phyloP scores from a whole-genome alignment of 768 basidiomycete genomes.

The Coprinopsis cinerea region DNA sequence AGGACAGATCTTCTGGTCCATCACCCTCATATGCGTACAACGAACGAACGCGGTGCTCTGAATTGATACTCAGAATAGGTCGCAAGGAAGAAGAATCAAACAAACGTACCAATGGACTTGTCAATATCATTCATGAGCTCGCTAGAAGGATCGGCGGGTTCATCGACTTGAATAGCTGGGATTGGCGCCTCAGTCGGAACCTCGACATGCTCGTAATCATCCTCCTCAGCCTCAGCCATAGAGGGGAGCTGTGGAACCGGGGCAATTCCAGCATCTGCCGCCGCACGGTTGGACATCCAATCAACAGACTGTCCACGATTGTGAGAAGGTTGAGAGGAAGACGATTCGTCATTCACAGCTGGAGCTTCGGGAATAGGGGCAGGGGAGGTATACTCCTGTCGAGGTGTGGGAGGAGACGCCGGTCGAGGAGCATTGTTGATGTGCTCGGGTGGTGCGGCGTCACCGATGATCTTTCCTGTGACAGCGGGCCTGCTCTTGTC shows the following conservation, averaged over 20 bases:
- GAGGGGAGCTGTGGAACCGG: slow-evolving; percentile 37
- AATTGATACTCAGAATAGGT: slow-evolving; percentile 8
- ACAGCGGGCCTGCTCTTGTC: slow-evolving; percentile 71
- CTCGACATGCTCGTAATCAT: slow-evolving; percentile 20
- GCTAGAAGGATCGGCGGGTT: slow-evolving; percentile 48
- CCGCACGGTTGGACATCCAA: slow-evolving; percentile 87
- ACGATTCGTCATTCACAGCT: slow-evolving; percentile 12
- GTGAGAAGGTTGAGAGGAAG: slow-evolving; percentile 22
- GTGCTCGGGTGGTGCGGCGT: slow-evolving; percentile 62
- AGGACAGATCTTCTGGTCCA: slow-evolving; percentile 81
- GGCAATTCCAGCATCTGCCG: slow-evolving; percentile 54
- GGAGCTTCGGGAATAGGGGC: slow-evolving; percentile 12
- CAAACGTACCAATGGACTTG: slow-evolving; percentile 46
- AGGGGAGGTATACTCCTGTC: slow-evolving; percentile 2
- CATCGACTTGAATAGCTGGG: slow-evolving; percentile 56
- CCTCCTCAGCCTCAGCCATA: slow-evolving; percentile 58
- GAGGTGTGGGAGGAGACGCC: slow-evolving; percentile 30
- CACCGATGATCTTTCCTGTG: slow-evolving; percentile 77
- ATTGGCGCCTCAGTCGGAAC: slow-evolving; percentile 24
- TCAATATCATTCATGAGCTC: slow-evolving; percentile 82
- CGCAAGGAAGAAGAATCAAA: not conserved
- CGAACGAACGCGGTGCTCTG: slow-evolving; percentile 73
- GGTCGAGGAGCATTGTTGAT: slow-evolving; percentile 43
- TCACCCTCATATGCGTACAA: slow-evolving; percentile 84
- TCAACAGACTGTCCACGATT: slow-evolving; percentile 76